Conservation (phyloP, 108 stramenopile genomes). For the Stephanodiscus minutulus region DNA sequence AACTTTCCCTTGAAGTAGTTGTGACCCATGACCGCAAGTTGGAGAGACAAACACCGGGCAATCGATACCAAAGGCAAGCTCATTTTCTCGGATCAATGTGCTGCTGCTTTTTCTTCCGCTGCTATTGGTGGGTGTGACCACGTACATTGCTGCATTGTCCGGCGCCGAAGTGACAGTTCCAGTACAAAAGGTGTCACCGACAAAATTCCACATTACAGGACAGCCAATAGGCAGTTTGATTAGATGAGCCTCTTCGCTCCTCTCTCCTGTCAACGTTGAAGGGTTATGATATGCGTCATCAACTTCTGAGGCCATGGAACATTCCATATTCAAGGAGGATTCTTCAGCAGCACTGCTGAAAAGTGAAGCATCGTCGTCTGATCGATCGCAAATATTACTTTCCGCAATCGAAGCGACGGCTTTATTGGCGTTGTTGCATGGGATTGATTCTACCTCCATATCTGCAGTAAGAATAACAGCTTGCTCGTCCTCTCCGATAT, state of each 20-base stretch:
- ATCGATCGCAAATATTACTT: neutral
- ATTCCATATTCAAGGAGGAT: neutral
- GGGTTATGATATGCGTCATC: neutral
- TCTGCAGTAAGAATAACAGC: neutral
- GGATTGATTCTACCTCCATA: neutral
- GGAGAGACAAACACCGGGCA: conserved; percentile 18
- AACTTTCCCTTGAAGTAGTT: conserved; percentile 15
- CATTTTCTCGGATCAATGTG: neutral
- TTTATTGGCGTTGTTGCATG: neutral
- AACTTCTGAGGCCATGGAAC: neutral
- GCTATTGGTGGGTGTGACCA: neutral
- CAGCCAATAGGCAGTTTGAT: conserved; percentile 13
- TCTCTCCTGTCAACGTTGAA: neutral
- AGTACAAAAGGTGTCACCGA: conserved; percentile 5
- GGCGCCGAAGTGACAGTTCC: neutral
- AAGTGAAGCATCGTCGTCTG: conserved; percentile 15
- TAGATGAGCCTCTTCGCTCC: neutral
- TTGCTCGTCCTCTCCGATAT: neutral
- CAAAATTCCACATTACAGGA: conserved; percentile 17
- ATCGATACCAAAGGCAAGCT: conserved; percentile 11
- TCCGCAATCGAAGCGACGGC: neutral
- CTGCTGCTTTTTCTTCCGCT: neutral
- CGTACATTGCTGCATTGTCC: neutral
- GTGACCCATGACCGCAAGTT: neutral
- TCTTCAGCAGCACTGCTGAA: conserved; percentile 2